Evolutionary conservation across 1,284 basidiomycete species (phyloP).

Genomic region (Ustilago cynodontis): DNA sequence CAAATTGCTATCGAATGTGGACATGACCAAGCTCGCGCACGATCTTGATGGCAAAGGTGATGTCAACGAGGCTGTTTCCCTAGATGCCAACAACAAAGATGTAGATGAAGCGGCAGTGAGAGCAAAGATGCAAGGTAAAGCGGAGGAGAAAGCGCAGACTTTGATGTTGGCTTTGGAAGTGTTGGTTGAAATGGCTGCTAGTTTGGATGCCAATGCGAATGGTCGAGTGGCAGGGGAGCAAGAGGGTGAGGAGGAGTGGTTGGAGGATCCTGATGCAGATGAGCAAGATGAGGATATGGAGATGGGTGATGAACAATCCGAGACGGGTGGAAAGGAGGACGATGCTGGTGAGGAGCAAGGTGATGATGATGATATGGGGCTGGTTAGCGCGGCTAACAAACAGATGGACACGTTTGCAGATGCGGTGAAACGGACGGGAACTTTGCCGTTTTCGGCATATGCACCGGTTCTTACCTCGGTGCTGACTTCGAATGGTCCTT

Average conservation of each 20-base stretch:
- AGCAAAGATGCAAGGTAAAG: conserved; percentile 43
- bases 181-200: conserved; percentile 57
- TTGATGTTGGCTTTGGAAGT: conserved; percentile 61
- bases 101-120: conserved; percentile 32
- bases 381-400: neutral
- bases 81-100: conserved; percentile 6
- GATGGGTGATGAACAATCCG: conserved; percentile 8
- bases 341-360: conserved; percentile 13
- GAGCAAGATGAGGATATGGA: conserved; percentile 30
- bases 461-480: conserved; percentile 29
- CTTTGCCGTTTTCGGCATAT: conserved; percentile 29
- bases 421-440: conserved; percentile 37
- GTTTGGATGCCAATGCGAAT: conserved; percentile 26
- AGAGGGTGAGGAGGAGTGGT: conserved; percentile 28
- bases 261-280: conserved; percentile 39
- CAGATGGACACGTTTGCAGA: conserved; percentile 41
- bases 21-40: conserved; percentile 41
- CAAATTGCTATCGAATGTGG: conserved; percentile 21
- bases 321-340: conserved; percentile 6
- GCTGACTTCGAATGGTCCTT: neutral
- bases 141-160: conserved; percentile 55
- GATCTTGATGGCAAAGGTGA: conserved; percentile 39
- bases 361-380: conserved; percentile 34
- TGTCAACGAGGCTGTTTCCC: conserved; percentile 19
- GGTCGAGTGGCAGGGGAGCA: conserved; percentile 14